phyloP scores from a whole-genome alignment of 805 yeast species.

The Wickerhamomyces bovis region DNA sequence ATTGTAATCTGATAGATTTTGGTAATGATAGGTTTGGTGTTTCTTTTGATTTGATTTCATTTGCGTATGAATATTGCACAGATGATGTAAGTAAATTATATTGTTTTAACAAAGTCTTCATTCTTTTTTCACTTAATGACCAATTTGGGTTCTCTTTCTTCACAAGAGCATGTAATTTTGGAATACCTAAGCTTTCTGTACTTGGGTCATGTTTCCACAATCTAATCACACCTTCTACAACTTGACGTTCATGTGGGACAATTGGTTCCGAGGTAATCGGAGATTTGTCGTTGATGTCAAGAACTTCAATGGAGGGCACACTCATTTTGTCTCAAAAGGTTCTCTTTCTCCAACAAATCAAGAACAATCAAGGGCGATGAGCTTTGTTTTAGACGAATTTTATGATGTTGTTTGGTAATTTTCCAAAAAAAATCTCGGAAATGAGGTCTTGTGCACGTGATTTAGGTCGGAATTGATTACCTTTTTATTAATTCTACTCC shows the following conservation, averaged over 20 bases:
- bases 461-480: background rate
- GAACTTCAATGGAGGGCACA: constrained; percentile 24
- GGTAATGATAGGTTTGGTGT: constrained; percentile 54
- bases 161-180: constrained; percentile 46
- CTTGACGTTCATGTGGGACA: constrained; percentile 23
- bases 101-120: constrained; percentile 46
- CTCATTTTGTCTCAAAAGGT: background rate
- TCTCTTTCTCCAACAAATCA: background rate
- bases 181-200: constrained; percentile 50
- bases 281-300: constrained; percentile 25
- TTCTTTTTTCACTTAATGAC: constrained; percentile 54
- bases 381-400: background rate
- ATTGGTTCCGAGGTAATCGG: constrained; percentile 12
- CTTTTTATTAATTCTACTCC: too few relatives aligned
- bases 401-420: too few relatives aligned
- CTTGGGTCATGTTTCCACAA: constrained; percentile 66
- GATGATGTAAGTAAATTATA: constrained; percentile 46
- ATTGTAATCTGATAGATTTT: constrained; percentile 36
- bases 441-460: background rate
- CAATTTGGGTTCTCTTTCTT: constrained; percentile 51
- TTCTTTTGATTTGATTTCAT: constrained; percentile 42
- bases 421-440: background rate
- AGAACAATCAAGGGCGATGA: background rate
- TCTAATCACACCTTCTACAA: constrained; percentile 45
- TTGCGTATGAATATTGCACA: constrained; percentile 43